Evolutionary conservation across 2,329 filamentous ascomycete genomes (phyloP), one percentile per base, ranked within the genome.

Genomic region (Triangularia verruculosa): DNA sequence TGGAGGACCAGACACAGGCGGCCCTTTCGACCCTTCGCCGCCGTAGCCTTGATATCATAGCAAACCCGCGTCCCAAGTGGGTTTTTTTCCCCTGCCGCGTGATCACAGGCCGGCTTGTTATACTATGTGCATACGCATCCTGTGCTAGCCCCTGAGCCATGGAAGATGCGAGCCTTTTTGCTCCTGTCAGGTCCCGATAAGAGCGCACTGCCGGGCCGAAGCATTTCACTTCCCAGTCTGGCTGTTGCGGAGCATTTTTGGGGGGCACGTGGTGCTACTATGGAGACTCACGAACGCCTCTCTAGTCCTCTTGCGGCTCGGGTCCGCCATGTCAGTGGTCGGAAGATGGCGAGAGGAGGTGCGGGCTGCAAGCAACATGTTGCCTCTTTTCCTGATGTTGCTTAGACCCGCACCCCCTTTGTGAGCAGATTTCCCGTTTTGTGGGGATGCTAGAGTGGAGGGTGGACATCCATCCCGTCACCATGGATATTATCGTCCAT

Each of bases 111-210:
- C 47, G 51, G 57, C 56, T 66, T 30, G 61, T 55, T 34, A 20
- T 43, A 24, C 24, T 47, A 20, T 17, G 28, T 58, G 28, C 51
- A 54, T 54, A 54, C 22, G 22, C 27, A 30, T 59, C 43, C 59
- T 57, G 39, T 43, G 32, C 32, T 13, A 64, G 43, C 43, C 59
- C 28, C 59, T 47, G 30, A 59, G 57, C 53, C 62, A 66, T 47
- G 57, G 43, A 56, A 61, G 61, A 55, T 55, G 57, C 53, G 52
- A 39, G 39, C 43, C 20, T 52, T 58, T 62, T 60, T 39, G 34
- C 62, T 66, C 51, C 65, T 68, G 68, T 62, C 68, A 69, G 68
- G 67, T 56, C 66, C 68, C 66, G 66, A 58, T 25, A 63, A 53
- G 24, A 61, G 27, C n/a, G n/a, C 39, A 24, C 9, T 59, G 56